Evolutionary conservation across 805 yeast genomes (phyloP), one percentile per base, ranked within the genome.

Genomic region (Torulaspora maleeae): DNA sequence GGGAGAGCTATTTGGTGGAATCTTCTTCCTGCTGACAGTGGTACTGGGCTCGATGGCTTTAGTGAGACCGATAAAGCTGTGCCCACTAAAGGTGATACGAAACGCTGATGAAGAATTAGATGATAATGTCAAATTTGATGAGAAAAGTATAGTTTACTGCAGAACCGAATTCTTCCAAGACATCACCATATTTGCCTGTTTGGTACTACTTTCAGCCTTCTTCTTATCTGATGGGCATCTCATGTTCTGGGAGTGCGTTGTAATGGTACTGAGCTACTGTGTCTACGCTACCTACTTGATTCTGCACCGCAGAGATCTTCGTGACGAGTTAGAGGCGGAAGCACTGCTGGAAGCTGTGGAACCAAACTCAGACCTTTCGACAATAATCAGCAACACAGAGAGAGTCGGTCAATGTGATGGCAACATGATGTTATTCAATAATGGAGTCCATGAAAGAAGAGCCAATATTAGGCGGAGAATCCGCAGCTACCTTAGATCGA

Each of bases 1-100:
- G 5, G 93, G 96, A 1, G 97, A 90, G 61, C 70, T 91, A n/a
- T 66, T 89, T 27, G 98, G 99, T 0, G 93, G 96, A 1, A 86
- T 95, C 0, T 78, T 85, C 36, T 89, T 93, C 58, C 79, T 90
- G 13, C 74, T 85, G 2, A 79, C 91, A 1, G 83, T 87, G 10
- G 86, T 91, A 0, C 72, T 86, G 19, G 98, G 98, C 0, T 63
- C 79, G 0, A 84, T 91, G 77, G 83, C 86, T 0, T 61, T 89
- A 0, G 62, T 81, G 1, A 72, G 76, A 29, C 90, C 95, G 0
- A 80, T 82, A 49, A 65, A 75, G 43, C 84, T 87, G 10, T 16
- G 56, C 60, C 22, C 48, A 51, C 33, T 17, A 16, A 22, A 32
- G 19, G n/a, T 41, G 32, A 41, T 24, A 9, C 34, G 25, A 16